Evolutionary conservation across 805 yeast genomes (phyloP).

Genomic region (Blastobotrys chiropterorum): DNA sequence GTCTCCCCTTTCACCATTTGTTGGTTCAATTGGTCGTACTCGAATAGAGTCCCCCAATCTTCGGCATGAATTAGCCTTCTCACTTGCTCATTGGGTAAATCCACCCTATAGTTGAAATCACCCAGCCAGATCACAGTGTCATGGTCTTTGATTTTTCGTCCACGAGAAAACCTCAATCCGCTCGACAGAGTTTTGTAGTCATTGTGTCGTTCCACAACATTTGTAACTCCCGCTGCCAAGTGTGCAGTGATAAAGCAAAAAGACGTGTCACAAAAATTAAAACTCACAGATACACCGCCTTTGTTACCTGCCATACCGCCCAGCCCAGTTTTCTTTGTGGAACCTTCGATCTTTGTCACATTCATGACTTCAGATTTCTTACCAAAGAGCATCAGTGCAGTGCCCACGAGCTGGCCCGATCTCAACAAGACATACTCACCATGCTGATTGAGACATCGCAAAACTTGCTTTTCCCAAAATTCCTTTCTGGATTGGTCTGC

Average conservation of each 20-base stretch:
- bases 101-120: slow-evolving; percentile 82
- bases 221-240: slow-evolving; percentile 85
- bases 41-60: slow-evolving; percentile 47
- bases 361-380: slow-evolving; percentile 50
- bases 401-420: slow-evolving; percentile 88
- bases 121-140: slow-evolving; percentile 92
- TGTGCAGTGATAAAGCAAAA: slow-evolving; percentile 87
- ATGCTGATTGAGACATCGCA: slow-evolving; percentile 52
- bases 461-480: slow-evolving; percentile 72
- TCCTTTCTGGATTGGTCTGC: slow-evolving; percentile 74
- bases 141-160: slow-evolving; percentile 70
- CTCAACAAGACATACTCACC: slow-evolving; percentile 57
- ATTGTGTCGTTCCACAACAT: slow-evolving; percentile 75
- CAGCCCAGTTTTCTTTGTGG: slow-evolving; percentile 89
- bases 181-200: slow-evolving; percentile 72
- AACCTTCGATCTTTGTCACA: slow-evolving; percentile 85
- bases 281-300: slow-evolving; percentile 92
- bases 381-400: slow-evolving; percentile 66
- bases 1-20: slow-evolving; percentile 71
- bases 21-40: slow-evolving; percentile 68
- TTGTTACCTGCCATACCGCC: slow-evolving; percentile 97
- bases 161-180: slow-evolving; percentile 75
- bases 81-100: slow-evolving; percentile 65
- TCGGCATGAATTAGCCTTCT: slow-evolving; percentile 45
- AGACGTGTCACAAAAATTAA: slow-evolving; percentile 71